phyloP scores from a whole-genome alignment of 306 rosid genomes.

The Malus orientalis region DNA sequence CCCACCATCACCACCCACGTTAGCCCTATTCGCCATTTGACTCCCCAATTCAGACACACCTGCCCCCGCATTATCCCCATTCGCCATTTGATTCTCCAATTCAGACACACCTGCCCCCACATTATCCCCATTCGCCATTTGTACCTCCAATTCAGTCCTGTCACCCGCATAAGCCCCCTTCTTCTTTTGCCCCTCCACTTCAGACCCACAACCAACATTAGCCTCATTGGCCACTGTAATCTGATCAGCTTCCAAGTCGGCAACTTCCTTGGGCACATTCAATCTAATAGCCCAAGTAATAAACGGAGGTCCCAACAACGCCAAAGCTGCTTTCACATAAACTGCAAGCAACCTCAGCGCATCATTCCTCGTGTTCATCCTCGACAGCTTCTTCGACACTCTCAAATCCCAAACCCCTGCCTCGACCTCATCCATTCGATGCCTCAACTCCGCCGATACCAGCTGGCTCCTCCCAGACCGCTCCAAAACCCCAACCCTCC shows the following conservation, averaged over 20 bases:
- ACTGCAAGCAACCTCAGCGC: constrained; percentile 36
- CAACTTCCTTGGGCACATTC: constrained; percentile 1
- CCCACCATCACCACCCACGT: not conserved
- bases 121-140: not conserved
- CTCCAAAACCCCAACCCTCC: constrained; percentile 28
- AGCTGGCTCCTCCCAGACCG: constrained; percentile 16
- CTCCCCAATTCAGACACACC: not conserved
- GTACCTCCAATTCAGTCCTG: not conserved
- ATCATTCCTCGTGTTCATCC: constrained; percentile 36
- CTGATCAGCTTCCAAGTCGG: not conserved
- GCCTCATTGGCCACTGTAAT: not conserved
- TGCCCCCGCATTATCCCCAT: not conserved
- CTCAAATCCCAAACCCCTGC: constrained; percentile 42
- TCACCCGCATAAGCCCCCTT: not conserved
- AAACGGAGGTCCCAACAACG: constrained; percentile 44
- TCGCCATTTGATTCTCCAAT: not conserved
- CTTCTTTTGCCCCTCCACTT: not conserved
- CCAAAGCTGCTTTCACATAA: constrained; percentile 57
- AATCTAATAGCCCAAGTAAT: constrained; percentile 22
- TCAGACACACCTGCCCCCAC: not conserved
- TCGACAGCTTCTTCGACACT: constrained; percentile 33
- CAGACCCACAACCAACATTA: not conserved
- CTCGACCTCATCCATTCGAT: constrained; percentile 45
- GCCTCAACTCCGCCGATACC: constrained; percentile 31
- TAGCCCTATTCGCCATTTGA: not conserved